A percentile compares a stretch with the other conserved stretches of the same genome.
These are phyloP conservation scores for Babesia gibsoni DNA, from an alignment of 169 alveolate genomes.

Conservation along the genomic window DNA sequence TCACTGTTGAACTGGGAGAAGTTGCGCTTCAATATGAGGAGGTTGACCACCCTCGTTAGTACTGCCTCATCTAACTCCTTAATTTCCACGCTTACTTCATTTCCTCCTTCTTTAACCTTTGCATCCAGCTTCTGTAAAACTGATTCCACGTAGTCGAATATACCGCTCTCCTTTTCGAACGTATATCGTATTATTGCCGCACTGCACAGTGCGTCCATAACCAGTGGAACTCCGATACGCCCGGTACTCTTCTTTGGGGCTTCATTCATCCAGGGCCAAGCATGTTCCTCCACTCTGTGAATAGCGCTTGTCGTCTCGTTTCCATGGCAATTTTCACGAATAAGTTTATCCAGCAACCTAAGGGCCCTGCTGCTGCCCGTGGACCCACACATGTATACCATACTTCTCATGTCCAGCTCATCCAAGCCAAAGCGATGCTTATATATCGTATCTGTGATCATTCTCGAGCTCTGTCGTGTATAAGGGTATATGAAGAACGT, in stretches of 20 bases:
- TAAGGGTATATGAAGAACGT: slow-evolving; percentile 62
- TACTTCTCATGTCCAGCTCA: slow-evolving; percentile 29
- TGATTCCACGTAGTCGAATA: slow-evolving; percentile 26
- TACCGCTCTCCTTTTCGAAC: slow-evolving; percentile 36
- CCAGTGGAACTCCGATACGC: slow-evolving; percentile 11
- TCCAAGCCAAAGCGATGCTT: background rate
- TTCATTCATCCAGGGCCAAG: slow-evolving; percentile 62
- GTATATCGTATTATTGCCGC: slow-evolving; percentile 27
- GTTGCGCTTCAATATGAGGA: slow-evolving; percentile 44
- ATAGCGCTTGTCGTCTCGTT: slow-evolving; percentile 19
- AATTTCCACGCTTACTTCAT: background rate
- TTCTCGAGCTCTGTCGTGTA: slow-evolving; percentile 17
- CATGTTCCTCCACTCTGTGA: slow-evolving; percentile 50
- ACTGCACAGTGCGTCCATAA: slow-evolving; percentile 40
- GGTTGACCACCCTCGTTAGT: slow-evolving; percentile 16
- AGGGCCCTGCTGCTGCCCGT: slow-evolving; percentile 64
- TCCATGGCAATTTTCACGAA: slow-evolving; percentile 14
- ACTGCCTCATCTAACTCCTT: slow-evolving; percentile 30
- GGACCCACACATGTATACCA: slow-evolving; percentile 45
- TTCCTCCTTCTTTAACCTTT: slow-evolving; percentile 12
- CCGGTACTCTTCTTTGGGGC: background rate
- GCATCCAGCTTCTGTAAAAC: slow-evolving; percentile 28
- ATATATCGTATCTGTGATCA: slow-evolving; percentile 17
- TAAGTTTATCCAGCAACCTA: slow-evolving; percentile 16
- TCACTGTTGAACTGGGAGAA: slow-evolving; percentile 24